These are phyloP conservation scores for Leccinum fibrillosum DNA, from an alignment of 768 basidiomycete species.

Conservation along the genomic window DNA sequence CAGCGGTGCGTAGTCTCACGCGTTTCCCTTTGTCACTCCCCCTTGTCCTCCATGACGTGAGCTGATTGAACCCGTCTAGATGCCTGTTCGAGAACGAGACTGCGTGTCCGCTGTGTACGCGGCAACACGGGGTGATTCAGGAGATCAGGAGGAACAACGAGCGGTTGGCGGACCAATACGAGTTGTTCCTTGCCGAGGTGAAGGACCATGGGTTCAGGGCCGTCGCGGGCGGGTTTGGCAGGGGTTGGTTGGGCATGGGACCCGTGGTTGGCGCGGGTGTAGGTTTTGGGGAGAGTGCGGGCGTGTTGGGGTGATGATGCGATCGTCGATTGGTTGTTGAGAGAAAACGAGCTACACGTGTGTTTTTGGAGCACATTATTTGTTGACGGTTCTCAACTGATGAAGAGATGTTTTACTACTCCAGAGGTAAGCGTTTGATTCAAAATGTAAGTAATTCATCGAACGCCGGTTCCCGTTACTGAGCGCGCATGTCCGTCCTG, in stretches of 20 bases:
- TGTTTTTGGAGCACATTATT: too few species aligned
- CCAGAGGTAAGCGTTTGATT: too few species aligned
- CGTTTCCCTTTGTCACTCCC: background rate
- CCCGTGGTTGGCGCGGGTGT: background rate
- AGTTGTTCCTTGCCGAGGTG: slow-evolving; percentile 74
- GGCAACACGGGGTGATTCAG: slow-evolving; percentile 82
- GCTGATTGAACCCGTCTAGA: slow-evolving; percentile 36
- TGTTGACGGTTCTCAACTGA: too few species aligned
- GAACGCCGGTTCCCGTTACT: too few species aligned
- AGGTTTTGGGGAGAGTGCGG: background rate
- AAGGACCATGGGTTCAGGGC: slow-evolving; percentile 67
- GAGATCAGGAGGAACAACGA: slow-evolving; percentile 89
- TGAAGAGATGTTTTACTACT: too few species aligned
- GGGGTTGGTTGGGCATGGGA: slow-evolving; percentile 48
- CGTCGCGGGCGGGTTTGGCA: slow-evolving; percentile 66
- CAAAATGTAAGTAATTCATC: too few species aligned
- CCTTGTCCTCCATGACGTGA: background rate
- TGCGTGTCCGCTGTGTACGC: slow-evolving; percentile 86
- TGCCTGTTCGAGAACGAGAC: slow-evolving; percentile 88
- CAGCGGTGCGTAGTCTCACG: slow-evolving; percentile 56
- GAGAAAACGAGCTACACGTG: too few species aligned
- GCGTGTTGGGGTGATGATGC: slow-evolving; percentile 2
- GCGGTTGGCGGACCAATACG: slow-evolving; percentile 76
- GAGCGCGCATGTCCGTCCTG: too few species aligned
- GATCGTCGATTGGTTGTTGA: too few species aligned